Base-by-base conservation (phyloP, 2,329 filamentous ascomycete species). In the Plectosphaerella cucumerina region DNA sequence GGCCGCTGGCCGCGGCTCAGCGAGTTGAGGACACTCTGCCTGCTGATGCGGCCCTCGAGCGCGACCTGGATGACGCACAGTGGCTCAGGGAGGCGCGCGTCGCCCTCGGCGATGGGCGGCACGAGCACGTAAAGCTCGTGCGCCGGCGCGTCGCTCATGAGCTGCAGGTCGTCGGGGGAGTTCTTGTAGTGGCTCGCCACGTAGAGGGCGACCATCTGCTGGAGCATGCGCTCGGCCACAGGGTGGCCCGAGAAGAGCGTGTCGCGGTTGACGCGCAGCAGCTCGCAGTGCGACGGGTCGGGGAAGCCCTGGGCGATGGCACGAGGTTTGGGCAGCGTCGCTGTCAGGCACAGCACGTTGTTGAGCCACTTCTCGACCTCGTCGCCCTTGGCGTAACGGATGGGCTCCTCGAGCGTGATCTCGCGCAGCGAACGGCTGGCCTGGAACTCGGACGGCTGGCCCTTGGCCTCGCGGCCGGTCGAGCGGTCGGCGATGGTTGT, bases 131-230 rank as follows among this genome's bases (percentile, higher is more conserved):
- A 99, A 6, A 99, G 81, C 66, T 97, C 92, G 69, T 99, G 94
- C 1, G 94, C 93, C 1, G 94, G 94, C 1, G 94, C 94, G 69
- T 99, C 94, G 55, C 90, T 96, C 90, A 23, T 96, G 51, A 99
- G 81, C 67, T 97, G 94, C n/a, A 99, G 79, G 62, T 99, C 94
- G 62, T 99, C 96, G 0, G 94, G 94, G 0, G 92, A 90, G 71
- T 99, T 99, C 71, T 97, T 97, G 77, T 99, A 97, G 69, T 96
- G 91, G 49, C 90, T 96, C 23, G 94, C 91, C 23, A 99, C 95
- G 61, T 97, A 99, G 2, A 99, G 81, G 1, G 92, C 91, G 71
- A 99, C 93, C 90, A 99, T 97, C 62, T 96, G 91, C 67, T 99
- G 94, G 50, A 99, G 73, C 72, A 99, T 97, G 64, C 92, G 94